Conservation (phyloP, 208 protist species). For the Leishmania tarentolae region DNA sequence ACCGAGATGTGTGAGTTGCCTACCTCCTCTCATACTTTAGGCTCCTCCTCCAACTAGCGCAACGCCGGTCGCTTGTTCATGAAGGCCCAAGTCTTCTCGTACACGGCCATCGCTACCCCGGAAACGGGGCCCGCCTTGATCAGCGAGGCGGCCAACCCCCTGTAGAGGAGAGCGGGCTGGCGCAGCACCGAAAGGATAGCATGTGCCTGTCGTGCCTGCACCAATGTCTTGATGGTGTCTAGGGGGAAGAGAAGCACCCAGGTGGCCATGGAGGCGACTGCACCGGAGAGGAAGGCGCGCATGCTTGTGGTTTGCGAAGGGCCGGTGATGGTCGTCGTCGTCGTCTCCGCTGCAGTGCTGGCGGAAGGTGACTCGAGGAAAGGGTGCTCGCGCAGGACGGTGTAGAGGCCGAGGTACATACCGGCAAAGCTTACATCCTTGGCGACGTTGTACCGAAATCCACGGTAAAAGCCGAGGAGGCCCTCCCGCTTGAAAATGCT, state of each 20-base stretch:
- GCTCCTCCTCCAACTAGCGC: not conserved
- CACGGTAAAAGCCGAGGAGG: constrained; percentile 75
- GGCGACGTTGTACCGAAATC: constrained; percentile 63
- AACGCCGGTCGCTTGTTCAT: constrained; percentile 8
- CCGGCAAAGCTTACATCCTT: constrained; percentile 82
- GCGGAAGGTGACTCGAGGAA: not conserved
- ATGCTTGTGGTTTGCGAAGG: constrained; percentile 16
- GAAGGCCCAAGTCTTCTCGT: constrained; percentile 46
- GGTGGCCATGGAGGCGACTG: constrained; percentile 65
- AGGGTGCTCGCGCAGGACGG: constrained; percentile 28
- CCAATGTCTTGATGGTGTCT: constrained; percentile 87
- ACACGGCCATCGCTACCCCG: constrained; percentile 74
- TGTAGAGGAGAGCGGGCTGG: constrained; percentile 47
- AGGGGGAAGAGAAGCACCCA: constrained; percentile 82
- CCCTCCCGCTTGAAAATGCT: constrained; percentile 68
- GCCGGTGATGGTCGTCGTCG: not conserved
- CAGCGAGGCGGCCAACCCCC: constrained; percentile 74
- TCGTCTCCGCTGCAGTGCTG: not conserved
- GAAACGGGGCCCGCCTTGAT: constrained; percentile 78
- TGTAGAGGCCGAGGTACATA: constrained; percentile 81
- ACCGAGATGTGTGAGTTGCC: not conserved
- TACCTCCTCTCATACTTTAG: not conserved
- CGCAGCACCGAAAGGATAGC: constrained; percentile 20
- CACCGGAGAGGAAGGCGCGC: constrained; percentile 62
- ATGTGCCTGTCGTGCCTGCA: constrained; percentile 65